Evolutionary conservation across 2,329 filamentous ascomycete species (phyloP).

Genomic region (Pseudocercospora crystallina): DNA sequence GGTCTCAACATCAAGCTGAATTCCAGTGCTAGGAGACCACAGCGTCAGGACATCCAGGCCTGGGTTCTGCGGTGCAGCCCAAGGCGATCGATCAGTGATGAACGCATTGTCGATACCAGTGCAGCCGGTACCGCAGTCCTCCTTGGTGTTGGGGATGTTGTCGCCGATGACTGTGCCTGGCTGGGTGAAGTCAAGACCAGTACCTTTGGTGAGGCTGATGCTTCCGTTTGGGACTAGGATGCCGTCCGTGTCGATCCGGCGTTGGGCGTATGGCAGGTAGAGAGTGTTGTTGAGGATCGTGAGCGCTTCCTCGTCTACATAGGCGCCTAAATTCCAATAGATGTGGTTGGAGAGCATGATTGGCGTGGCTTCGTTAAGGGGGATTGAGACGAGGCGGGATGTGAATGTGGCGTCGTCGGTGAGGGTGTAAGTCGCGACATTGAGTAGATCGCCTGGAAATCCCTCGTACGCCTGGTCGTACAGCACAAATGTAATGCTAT

Average conservation of each 20-base stretch:
- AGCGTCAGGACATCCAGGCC: conserved; percentile 28
- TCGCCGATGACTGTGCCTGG: conserved; percentile 25
- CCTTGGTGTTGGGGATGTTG: conserved; percentile 27
- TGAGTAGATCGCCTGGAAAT: conserved; percentile 75
- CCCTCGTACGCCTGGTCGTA: conserved; percentile 71
- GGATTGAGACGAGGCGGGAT: conserved; percentile 68
- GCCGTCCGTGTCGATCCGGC: conserved; percentile 31
- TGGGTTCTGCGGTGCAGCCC: conserved; percentile 25
- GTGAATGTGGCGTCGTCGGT: conserved; percentile 65
- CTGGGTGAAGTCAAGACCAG: conserved; percentile 31
- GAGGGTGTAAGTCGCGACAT: conserved; percentile 72
- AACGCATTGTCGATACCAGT: conserved; percentile 72
- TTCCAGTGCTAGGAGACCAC: conserved; percentile 29
- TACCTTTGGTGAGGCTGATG: conserved; percentile 43
- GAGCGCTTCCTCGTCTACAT: conserved; percentile 68
- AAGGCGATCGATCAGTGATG: conserved; percentile 29
- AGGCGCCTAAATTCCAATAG: conserved; percentile 84
- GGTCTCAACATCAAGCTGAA: conserved; percentile 30
- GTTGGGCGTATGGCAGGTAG: conserved; percentile 63
- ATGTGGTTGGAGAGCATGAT: conserved; percentile 77
- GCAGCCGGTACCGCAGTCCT: conserved; percentile 71
- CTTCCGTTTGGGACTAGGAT: conserved; percentile 37
- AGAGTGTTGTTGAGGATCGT: conserved; percentile 70
- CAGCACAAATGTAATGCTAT: conserved; percentile 73
- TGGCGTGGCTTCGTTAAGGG: conserved; percentile 73